Conservation (phyloP, 73 alveolate species). For the Paramecium tetraurelia region DNA sequence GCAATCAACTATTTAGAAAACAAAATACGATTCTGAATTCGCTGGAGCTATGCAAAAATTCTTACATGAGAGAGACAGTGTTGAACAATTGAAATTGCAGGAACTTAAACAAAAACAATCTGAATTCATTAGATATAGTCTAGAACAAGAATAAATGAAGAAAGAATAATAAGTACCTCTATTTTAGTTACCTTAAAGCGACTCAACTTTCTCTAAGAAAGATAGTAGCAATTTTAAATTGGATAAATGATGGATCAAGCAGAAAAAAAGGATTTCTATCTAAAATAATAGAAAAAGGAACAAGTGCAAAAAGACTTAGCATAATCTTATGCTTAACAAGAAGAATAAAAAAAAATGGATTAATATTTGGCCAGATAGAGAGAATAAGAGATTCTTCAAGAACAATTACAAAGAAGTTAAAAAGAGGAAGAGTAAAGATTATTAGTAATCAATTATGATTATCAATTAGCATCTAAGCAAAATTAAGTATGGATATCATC, state of each 20-base stretch:
- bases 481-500: slow-evolving; percentile 12
- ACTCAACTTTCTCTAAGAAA: neutral
- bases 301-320: neutral
- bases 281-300: neutral
- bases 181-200: neutral
- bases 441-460: neutral
- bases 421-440: neutral
- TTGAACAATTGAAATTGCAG: neutral
- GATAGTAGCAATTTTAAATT: neutral
- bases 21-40: neutral
- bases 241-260: slow-evolving; percentile 17
- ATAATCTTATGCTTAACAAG: neutral
- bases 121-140: neutral
- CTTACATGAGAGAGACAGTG: neutral
- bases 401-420: neutral
- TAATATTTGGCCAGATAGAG: neutral
- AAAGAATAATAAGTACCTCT: neutral
- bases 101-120: neutral
- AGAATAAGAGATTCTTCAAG: neutral
- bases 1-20: neutral
- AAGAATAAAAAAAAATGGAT: slow-evolving; percentile 1
- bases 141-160: neutral
- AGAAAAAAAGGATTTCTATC: neutral
- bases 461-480: neutral
- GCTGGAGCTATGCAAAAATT: neutral